These are phyloP conservation scores for Galium porrigens DNA, from an alignment of 305 asterid genomes.

Conservation along the genomic window DNA sequence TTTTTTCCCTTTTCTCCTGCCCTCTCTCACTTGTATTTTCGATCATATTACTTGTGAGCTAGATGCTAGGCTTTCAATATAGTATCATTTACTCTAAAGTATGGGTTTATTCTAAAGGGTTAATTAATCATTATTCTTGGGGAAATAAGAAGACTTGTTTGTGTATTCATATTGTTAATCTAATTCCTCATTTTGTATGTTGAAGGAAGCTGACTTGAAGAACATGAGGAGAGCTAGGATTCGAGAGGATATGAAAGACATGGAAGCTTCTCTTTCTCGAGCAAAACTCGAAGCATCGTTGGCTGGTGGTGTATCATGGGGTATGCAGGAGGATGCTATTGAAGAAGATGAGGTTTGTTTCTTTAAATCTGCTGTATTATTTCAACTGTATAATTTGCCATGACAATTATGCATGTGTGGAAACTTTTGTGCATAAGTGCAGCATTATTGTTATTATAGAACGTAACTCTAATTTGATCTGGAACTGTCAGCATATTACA, in stretches of 20 bases:
- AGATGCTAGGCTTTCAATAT: neutral
- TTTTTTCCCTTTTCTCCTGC: neutral
- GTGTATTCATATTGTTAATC: neutral
- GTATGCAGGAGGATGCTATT: constrained; percentile 88
- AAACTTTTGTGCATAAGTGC: constrained; percentile 4
- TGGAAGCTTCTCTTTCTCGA: constrained; percentile 85
- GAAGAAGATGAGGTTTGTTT: constrained; percentile 75
- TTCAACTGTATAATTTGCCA: neutral
- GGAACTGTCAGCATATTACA: no score
- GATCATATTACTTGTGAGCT: neutral
- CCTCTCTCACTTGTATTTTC: neutral
- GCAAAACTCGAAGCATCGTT: constrained; percentile 76
- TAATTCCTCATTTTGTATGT: constrained; percentile 18
- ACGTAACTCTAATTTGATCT: neutral
- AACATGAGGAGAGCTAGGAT: constrained; percentile 44
- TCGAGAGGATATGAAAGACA: constrained; percentile 57
- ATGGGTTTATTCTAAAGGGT: neutral
- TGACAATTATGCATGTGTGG: neutral
- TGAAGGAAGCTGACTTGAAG: constrained; percentile 77
- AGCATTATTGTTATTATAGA: neutral
- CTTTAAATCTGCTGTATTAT: neutral
- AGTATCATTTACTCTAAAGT: neutral
- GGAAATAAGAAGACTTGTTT: neutral
- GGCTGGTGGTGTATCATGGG: constrained; percentile 96
- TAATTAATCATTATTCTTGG: neutral